Evolutionary conservation across 1,284 basidiomycete genomes (phyloP).

Genomic region (Apiotrichum brassicae): DNA sequence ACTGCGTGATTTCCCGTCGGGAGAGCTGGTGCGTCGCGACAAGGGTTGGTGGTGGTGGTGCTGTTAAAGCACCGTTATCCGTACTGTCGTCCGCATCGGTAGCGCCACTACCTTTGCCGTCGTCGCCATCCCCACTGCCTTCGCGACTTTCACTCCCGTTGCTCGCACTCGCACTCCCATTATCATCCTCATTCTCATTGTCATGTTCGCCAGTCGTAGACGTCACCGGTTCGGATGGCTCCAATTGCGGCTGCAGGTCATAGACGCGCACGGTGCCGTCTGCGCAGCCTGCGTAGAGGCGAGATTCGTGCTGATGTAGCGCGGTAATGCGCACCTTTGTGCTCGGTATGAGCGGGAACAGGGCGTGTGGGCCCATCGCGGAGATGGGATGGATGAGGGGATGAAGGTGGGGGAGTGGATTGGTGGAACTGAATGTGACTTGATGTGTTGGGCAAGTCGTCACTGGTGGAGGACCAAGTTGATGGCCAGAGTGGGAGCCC

Average conservation of each 20-base stretch:
- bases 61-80: too few relatives aligned
- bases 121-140: not conserved
- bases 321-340: slow-evolving; percentile 33
- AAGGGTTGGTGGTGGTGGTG: too few relatives aligned
- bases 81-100: too few relatives aligned
- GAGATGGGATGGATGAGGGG: not conserved
- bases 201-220: not conserved
- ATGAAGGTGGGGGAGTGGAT: too few relatives aligned
- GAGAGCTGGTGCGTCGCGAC: slow-evolving; percentile 57
- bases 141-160: too few relatives aligned
- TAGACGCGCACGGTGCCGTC: slow-evolving; percentile 58
- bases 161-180: too few relatives aligned
- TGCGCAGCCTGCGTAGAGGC: slow-evolving; percentile 67
- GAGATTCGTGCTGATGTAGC: slow-evolving; percentile 55
- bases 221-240: not conserved
- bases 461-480: too few relatives aligned
- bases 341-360: slow-evolving; percentile 28
- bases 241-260: slow-evolving; percentile 6
- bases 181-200: not conserved
- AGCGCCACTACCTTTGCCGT: not conserved
- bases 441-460: too few relatives aligned
- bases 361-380: slow-evolving; percentile 26
- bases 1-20: slow-evolving; percentile 71
- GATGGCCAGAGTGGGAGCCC: too few relatives aligned
- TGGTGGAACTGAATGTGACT: too few relatives aligned